These are phyloP conservation scores for Moniliella sp. DNA, from an alignment of 1,284 basidiomycete species.

Conservation along the genomic window DNA sequence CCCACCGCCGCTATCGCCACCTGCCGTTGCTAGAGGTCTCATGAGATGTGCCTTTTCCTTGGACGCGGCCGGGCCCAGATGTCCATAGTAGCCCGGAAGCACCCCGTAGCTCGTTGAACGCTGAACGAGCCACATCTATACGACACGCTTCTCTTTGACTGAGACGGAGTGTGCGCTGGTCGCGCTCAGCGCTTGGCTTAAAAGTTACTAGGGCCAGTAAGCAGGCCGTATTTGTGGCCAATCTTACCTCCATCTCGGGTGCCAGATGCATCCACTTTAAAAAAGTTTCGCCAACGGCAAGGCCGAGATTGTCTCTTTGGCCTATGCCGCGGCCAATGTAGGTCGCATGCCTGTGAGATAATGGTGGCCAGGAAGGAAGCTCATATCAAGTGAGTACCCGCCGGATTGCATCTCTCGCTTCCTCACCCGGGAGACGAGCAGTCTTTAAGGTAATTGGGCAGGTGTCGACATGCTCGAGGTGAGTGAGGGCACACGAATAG, in stretches of 20 bases:
- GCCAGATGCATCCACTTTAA: conserved; percentile 64
- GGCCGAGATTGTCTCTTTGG: conserved; percentile 84
- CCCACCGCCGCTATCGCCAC: too few species aligned
- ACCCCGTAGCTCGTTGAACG: too few species aligned
- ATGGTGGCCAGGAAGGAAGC: too few species aligned
- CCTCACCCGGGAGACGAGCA: too few species aligned
- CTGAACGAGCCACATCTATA: conserved; percentile 13
- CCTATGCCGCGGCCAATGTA: conserved; percentile 82
- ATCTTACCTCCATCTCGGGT: conserved; percentile 87
- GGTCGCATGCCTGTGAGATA: conserved; percentile 61
- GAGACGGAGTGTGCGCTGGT: conserved; percentile 68
- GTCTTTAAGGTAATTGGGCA: conserved; percentile 95
- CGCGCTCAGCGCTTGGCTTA: conserved; percentile 44
- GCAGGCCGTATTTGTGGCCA: conserved; percentile 77
- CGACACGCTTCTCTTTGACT: conserved; percentile 43
- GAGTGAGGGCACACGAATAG: conserved; percentile 70
- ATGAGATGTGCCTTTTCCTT: too few species aligned
- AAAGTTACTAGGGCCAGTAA: conserved; percentile 45
- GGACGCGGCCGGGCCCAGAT: too few species aligned
- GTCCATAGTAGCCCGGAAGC: too few species aligned
- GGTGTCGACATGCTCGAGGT: conserved; percentile 52
- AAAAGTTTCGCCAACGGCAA: conserved; percentile 61
- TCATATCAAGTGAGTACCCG: too few species aligned
- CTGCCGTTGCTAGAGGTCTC: too few species aligned
- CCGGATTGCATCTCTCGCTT: too few species aligned